Conservation (phyloP, 1,284 basidiomycete genomes). For the Vanrija humicola region DNA sequence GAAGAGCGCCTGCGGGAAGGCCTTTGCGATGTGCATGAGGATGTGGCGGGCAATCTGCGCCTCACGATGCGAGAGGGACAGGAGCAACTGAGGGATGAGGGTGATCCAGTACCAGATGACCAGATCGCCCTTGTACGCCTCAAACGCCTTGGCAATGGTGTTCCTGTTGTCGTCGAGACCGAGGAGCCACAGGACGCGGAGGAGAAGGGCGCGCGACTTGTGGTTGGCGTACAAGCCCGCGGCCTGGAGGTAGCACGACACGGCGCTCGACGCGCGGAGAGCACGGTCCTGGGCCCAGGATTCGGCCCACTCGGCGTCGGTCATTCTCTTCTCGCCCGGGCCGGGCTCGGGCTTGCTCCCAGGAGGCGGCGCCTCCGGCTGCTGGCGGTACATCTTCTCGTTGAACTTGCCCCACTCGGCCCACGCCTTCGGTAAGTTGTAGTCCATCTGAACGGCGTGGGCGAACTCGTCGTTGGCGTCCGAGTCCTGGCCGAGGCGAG, state of each 20-base stretch:
- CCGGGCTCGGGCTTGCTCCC: conserved; percentile 39
- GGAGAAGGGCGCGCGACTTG: conserved; percentile 87
- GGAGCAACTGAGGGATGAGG: conserved; percentile 90
- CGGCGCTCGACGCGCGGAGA: conserved; percentile 78
- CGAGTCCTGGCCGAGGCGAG: conserved; percentile 77
- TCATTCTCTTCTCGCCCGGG: conserved; percentile 63
- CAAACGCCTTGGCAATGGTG: conserved; percentile 80
- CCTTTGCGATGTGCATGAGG: conserved; percentile 83
- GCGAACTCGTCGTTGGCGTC: conserved; percentile 92
- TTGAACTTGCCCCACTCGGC: conserved; percentile 97
- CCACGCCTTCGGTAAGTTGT: conserved; percentile 95
- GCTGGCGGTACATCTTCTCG: conserved; percentile 74
- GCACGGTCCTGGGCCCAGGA: conserved; percentile 51
- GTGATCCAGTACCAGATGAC: conserved; percentile 99
- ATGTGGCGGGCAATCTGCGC: conserved; percentile 88
- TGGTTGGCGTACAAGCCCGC: conserved; percentile 92
- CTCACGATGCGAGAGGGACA: conserved; percentile 86
- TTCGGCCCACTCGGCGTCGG: conserved; percentile 53
- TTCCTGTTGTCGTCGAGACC: conserved; percentile 78
- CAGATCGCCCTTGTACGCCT: conserved; percentile 93
- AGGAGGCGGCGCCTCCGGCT: conserved; percentile 36
- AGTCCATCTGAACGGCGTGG: conserved; percentile 93
- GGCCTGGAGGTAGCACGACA: conserved; percentile 97
- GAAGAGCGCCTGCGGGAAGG: conserved; percentile 95
- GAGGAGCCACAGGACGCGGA: conserved; percentile 93